phyloP scores from a whole-genome alignment of 2,329 filamentous ascomycete species.

The Sarocladium kiliense region DNA sequence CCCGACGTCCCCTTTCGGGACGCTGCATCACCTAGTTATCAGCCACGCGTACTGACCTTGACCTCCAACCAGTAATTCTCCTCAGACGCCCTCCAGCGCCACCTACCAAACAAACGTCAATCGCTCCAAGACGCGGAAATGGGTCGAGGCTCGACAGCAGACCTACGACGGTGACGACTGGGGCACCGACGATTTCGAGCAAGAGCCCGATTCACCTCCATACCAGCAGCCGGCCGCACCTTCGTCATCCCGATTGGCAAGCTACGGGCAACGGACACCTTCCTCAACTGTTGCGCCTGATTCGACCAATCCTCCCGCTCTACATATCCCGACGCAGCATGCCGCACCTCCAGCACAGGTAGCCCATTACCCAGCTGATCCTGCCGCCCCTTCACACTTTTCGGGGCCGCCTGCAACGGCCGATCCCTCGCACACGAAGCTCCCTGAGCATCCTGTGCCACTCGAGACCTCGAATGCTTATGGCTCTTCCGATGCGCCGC shows the following conservation, averaged over 20 bases:
- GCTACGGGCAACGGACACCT: slow-evolving; percentile 4
- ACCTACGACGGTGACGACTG: slow-evolving; percentile 93
- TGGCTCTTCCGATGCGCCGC: slow-evolving; percentile 16
- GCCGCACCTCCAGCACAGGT: slow-evolving; percentile 1
- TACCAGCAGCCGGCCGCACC: slow-evolving; percentile 17
- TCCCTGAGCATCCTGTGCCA: not conserved
- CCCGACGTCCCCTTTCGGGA: not conserved
- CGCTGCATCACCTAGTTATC: not conserved
- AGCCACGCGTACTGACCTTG: not conserved
- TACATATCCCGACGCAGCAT: slow-evolving; percentile 3
- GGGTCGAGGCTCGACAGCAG: slow-evolving; percentile 82
- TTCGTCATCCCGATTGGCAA: slow-evolving; percentile 15
- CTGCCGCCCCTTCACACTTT: not conserved
- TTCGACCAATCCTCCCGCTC: not conserved
- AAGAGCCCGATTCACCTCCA: slow-evolving; percentile 36
- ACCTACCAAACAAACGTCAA: slow-evolving; percentile 80
- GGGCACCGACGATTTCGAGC: slow-evolving; percentile 65
- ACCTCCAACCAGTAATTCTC: slow-evolving; percentile 13
- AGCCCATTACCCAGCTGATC: not conserved
- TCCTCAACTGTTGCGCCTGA: not conserved
- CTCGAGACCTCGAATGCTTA: not conserved
- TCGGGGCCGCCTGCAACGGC: not conserved
- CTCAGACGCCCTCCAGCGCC: slow-evolving; percentile 25
- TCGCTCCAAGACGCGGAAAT: slow-evolving; percentile 87
- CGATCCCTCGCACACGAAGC: not conserved